These are phyloP conservation scores for Simplicillium aogashimaense DNA, from an alignment of 2,329 filamentous ascomycete genomes.

Conservation along the genomic window DNA sequence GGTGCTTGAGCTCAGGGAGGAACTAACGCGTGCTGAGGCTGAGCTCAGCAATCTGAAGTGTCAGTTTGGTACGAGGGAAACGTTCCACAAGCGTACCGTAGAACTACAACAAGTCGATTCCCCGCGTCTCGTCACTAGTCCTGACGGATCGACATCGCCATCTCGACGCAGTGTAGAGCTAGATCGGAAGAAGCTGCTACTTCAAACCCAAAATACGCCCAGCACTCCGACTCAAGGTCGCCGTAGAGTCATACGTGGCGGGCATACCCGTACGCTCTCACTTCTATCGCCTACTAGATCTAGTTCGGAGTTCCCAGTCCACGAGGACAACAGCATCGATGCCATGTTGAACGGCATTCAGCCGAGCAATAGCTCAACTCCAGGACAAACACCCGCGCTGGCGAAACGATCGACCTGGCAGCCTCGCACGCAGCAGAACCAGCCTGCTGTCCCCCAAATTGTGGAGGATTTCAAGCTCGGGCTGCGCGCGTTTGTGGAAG, in stretches of 20 bases:
- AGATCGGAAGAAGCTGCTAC: conserved; percentile 62
- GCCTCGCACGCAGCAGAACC: conserved; percentile 35
- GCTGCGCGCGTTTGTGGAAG: conserved; percentile 89
- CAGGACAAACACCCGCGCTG: conserved; percentile 27
- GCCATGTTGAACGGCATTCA: background rate
- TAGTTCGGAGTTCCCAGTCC: conserved; percentile 29
- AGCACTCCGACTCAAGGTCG: conserved; percentile 28
- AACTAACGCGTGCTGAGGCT: conserved; percentile 71
- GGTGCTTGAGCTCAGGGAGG: conserved; percentile 84
- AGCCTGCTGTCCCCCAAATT: conserved; percentile 58
- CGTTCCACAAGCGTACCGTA: conserved; percentile 63
- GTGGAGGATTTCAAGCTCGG: conserved; percentile 84
- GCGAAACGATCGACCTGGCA: conserved; percentile 53
- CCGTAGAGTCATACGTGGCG: conserved; percentile 59
- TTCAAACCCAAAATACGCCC: conserved; percentile 32
- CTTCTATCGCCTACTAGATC: conserved; percentile 62
- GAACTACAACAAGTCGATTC: conserved; percentile 47
- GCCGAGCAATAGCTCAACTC: conserved; percentile 15
- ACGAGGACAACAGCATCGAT: conserved; percentile 21
- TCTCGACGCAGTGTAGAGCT: conserved; percentile 46
- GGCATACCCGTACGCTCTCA: conserved; percentile 59
- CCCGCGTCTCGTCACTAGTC: conserved; percentile 9
- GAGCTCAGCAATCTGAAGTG: conserved; percentile 71
- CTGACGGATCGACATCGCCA: conserved; percentile 20
- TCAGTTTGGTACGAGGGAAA: conserved; percentile 72